A percentile compares a stretch with the other conserved stretches of the same genome.
These are phyloP conservation scores for Tremella yokohamensis DNA, from an alignment of 768 basidiomycete genomes.

Conservation along the genomic window DNA sequence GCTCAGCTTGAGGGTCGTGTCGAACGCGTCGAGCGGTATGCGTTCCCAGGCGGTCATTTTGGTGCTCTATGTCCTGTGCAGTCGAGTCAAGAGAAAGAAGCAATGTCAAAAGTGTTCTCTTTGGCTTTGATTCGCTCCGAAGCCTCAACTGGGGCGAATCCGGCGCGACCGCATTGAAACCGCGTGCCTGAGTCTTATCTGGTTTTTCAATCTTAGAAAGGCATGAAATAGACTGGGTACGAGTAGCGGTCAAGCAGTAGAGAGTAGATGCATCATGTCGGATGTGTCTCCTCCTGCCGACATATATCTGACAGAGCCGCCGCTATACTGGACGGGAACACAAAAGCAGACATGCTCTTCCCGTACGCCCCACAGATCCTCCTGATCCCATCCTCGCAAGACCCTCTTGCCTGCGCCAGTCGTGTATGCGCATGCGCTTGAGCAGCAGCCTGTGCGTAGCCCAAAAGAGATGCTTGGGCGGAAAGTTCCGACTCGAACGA, in stretches of 20 bases:
- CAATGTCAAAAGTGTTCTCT: too few relatives aligned
- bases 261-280: too few relatives aligned
- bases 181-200: too few relatives aligned
- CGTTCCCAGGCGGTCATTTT: not conserved
- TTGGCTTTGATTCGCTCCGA: too few relatives aligned
- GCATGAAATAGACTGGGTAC: too few relatives aligned
- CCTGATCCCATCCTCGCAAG: conserved; percentile 31
- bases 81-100: too few relatives aligned
- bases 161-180: too few relatives aligned
- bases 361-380: conserved; percentile 39
- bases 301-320: conserved; percentile 32
- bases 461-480: conserved; percentile 12
- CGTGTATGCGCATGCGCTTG: conserved; percentile 8
- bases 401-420: conserved; percentile 11
- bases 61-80: too few relatives aligned
- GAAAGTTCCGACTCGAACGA: conserved; percentile 24
- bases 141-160: too few relatives aligned
- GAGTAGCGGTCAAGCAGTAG: too few relatives aligned
- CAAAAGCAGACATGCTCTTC: conserved; percentile 39
- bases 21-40: conserved; percentile 7
- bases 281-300: not conserved
- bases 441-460: conserved; percentile 1
- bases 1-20: conserved; percentile 6
- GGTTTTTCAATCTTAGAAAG: too few relatives aligned
- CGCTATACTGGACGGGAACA: conserved; percentile 37